Evolutionary conservation across 306 rosid species (phyloP), one percentile per base, ranked within the genome.

Genomic region (Vigna trinervia): DNA sequence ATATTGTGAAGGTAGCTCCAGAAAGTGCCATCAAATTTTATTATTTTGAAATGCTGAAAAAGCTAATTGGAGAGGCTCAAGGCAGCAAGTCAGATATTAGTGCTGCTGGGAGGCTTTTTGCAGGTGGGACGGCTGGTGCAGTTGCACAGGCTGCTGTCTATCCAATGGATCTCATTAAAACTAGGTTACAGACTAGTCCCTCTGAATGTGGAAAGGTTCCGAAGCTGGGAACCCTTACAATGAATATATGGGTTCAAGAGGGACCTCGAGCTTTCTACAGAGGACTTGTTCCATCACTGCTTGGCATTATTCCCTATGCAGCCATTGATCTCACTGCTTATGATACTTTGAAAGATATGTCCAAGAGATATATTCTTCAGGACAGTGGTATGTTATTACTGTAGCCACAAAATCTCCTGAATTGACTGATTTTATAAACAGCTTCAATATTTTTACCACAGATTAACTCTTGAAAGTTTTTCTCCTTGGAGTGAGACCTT

Each of bases 321-420:
- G 89, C 87, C 81, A 83, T 86, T 77, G 89, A 86, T 80, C 89
- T 86, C 74, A 76, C 89, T 41, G 79, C 81, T 17, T 86, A 86
- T 36, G 89, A 86, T 50, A 83, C 83, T 71, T 69, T 86, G 81
- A 86, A 83, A 80, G 87, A 86, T 50, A 20, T 83, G 36, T 83
- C 89, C 28, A 83, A 39, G 79, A 86, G 32, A 77, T 83, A 86
- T 77, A 73, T 86, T 74, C 86, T 86, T 77, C 58, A 57, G 19
- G 89, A 83, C 69, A 80, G 32, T 6, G 89, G 89, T 86, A 86
- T 63, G 82, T 69, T 71, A 59, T 72, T 66, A 20, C 74, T 53
- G 46, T 65, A 14, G 12, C 77, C 20, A 8, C 76, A 50, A 50
- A 34, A 59, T 69, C 63, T 78, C 71, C 64, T 61, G 71, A 68